A percentile compares a stretch with the other conserved stretches of the same genome.
Evolutionary conservation across 2,329 filamentous ascomycete genomes (phyloP).

Genomic region (Fusarium liriodendri): DNA sequence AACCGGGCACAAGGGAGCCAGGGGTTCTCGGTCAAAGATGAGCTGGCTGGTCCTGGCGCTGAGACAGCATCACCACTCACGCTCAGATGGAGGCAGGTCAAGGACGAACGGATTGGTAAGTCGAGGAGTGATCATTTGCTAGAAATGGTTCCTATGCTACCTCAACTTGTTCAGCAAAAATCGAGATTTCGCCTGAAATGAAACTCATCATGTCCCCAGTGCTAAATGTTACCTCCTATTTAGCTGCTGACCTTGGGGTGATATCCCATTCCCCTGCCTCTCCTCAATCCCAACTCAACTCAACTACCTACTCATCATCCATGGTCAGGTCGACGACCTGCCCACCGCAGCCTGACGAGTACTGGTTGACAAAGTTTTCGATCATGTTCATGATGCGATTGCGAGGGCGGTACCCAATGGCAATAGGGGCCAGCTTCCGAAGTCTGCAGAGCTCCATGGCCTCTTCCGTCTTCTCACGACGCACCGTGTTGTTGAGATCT

Average conservation of each 20-base stretch:
- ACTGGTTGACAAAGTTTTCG: background rate
- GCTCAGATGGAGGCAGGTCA: too few species aligned
- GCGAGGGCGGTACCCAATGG: constrained; percentile 13
- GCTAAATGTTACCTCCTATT: background rate
- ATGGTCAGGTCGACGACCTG: background rate
- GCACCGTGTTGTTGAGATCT: constrained; percentile 42
- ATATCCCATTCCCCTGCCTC: background rate
- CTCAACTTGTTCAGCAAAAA: background rate
- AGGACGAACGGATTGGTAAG: too few species aligned
- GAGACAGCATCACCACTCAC: too few species aligned
- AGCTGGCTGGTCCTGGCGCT: too few species aligned
- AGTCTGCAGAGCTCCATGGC: constrained; percentile 30
- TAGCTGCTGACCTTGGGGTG: background rate
- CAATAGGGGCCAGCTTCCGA: constrained; percentile 36
- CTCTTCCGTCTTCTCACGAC: constrained; percentile 22
- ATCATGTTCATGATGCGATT: too few species aligned
- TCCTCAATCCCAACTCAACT: background rate
- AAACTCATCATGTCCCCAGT: background rate
- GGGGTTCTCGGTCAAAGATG: too few species aligned
- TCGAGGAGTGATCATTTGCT: background rate
- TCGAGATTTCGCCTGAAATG: background rate
- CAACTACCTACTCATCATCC: background rate
- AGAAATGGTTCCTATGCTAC: background rate
- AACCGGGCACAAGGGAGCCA: too few species aligned
- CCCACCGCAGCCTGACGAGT: background rate